Evolutionary conservation across 495 filamentous ascomycete genomes (phyloP), one percentile per base, ranked within the genome.

Genomic region (Talaromyces nanjingensis): DNA sequence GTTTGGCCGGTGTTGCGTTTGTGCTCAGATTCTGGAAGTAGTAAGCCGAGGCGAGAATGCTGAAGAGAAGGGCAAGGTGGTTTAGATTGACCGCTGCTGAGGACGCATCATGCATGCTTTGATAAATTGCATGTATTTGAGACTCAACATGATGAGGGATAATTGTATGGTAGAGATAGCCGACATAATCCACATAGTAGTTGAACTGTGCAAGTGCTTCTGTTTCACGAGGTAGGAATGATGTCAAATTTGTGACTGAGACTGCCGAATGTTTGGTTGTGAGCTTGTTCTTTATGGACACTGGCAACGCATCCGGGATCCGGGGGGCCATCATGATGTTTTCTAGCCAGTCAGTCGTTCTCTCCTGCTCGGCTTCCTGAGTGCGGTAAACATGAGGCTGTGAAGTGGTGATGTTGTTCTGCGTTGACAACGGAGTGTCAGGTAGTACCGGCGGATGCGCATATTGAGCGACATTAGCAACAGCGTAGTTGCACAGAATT

Each of bases 321-420:
- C 74, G 73, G 22, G 73, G 73, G 1, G 67, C 72, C 73, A 81
- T 75, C 60, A 79, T 68, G 24, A 79, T 79, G 9, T 68, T 73
- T 59, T 78, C 76, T 6, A 79, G 72, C 68, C 72, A 68, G 29
- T 76, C 71, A 24, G 73, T 72, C 2, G 73, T 76, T 20, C 27
- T 31, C 20, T 62, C 60, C 8, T 62, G 45, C 18, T 52, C 60
- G 33, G 6, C 24, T 12, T 62, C 60, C 22, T 33, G 25, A 53
- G n/a, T 14, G 56, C 33, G 25, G 29, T 59, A 11, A 24, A 59
- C 33, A 16, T 59, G 22, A 0, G 56, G 33, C 25, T 27, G n/a
- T 7, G 14, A 16, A 16, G 37, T n/a, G 11, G 24, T 29, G 20
- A 55, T n/a, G 14, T 27, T 55, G 52, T 29, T 24, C 1, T 4